These are phyloP conservation scores for Talaromyces rugulosus DNA, from an alignment of 2,329 filamentous ascomycete species.

Conservation along the genomic window DNA sequence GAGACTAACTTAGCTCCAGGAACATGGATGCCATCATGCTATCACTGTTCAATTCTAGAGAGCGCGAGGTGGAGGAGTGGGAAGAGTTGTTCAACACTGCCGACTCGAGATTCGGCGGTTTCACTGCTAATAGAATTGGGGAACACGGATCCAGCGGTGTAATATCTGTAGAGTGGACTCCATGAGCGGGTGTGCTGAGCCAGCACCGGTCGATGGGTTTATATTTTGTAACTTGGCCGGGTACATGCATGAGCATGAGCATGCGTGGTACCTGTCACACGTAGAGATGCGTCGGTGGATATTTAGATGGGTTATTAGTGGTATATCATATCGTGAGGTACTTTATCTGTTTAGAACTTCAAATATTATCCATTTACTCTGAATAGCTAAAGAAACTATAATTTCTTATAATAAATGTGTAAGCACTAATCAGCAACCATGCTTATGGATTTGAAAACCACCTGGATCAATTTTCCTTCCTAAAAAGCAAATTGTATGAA, in stretches of 20 bases:
- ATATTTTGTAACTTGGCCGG: background rate
- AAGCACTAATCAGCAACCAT: too few species aligned
- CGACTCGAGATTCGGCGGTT: constrained; percentile 19
- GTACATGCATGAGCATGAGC: background rate
- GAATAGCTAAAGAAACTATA: background rate
- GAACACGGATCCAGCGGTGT: constrained; percentile 9
- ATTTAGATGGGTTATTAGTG: background rate
- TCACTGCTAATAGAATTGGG: constrained; percentile 4
- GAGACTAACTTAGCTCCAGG: constrained; percentile 10
- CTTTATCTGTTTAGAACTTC: background rate
- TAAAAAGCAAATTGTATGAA: too few species aligned
- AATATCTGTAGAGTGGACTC: constrained; percentile 10
- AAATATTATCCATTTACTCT: background rate
- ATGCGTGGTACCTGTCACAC: background rate
- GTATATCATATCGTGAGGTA: background rate
- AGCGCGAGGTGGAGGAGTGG: constrained; percentile 48
- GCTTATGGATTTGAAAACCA: too few species aligned
- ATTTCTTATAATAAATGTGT: too few species aligned
- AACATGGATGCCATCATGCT: constrained; percentile 54
- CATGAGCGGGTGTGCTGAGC: background rate
- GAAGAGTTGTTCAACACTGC: constrained; percentile 41
- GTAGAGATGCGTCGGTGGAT: background rate
- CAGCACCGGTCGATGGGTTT: background rate
- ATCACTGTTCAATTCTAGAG: constrained; percentile 49
- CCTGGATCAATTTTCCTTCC: too few species aligned